phyloP scores from a whole-genome alignment of 164 flowering plant genomes.

The Vitis riparia region DNA sequence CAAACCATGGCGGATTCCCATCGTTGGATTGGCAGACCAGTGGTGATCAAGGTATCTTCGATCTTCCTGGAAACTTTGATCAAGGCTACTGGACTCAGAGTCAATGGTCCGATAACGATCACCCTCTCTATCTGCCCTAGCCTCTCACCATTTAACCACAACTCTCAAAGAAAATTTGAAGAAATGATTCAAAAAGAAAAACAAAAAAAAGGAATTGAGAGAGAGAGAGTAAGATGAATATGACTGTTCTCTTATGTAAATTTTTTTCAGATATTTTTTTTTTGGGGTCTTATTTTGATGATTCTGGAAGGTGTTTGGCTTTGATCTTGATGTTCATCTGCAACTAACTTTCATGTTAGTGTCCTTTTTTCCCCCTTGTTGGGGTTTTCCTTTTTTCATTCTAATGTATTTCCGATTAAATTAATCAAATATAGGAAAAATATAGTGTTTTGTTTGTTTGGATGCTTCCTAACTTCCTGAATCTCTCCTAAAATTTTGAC shows the following conservation, averaged over 20 bases:
- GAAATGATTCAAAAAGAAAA: neutral
- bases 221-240: constrained; percentile 4
- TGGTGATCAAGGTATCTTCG: constrained; percentile 55
- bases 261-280: constrained; percentile 6
- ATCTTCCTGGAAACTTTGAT: constrained; percentile 56
- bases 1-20: constrained; percentile 27
- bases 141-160: neutral
- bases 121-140: constrained; percentile 46
- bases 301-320: constrained; percentile 15
- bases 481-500: too few species aligned
- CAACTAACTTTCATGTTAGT: constrained; percentile 25
- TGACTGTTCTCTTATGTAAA: constrained; percentile 11
- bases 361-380: neutral
- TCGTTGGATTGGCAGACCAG: constrained; percentile 54
- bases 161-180: neutral
- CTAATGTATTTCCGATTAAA: constrained; percentile 14
- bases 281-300: constrained; percentile 4
- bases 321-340: constrained; percentile 16
- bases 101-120: constrained; percentile 61
- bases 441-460: neutral
- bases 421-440: constrained; percentile 9
- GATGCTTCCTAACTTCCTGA: too few species aligned
- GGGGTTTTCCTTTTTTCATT: neutral
- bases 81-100: constrained; percentile 66
- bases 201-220: neutral